These are phyloP conservation scores for Diversispora epigaea DNA, from an alignment of 192 early-diverging fungal genomes.

Conservation along the genomic window DNA sequence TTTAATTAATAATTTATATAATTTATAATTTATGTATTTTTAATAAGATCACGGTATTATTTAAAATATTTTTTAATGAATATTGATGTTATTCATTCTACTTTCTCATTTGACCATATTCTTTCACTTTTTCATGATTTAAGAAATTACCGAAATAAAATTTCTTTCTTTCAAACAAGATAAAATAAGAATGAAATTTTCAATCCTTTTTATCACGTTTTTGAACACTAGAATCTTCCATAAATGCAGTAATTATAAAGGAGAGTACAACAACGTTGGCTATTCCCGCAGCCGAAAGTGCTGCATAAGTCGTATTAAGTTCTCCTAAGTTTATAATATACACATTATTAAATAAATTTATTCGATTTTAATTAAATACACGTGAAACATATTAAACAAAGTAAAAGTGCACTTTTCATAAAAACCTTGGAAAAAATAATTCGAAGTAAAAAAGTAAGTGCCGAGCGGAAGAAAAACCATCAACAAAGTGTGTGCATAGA, in stretches of 20 bases:
- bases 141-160: no score
- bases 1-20: no score
- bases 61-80: no score
- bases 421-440: constrained; percentile 19
- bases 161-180: no score
- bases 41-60: no score
- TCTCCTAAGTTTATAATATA: constrained; percentile 7
- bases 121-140: no score
- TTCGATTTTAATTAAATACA: neutral
- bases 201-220: constrained; percentile 12
- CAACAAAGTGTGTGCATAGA: constrained; percentile 6
- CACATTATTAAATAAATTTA: neutral
- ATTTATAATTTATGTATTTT: no score
- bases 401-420: neutral
- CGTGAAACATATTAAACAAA: neutral
- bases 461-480: constrained; percentile 21
- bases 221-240: constrained; percentile 11
- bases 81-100: no score
- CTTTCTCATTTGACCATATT: no score
- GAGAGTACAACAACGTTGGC: constrained; percentile 24
- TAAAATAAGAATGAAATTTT: neutral
- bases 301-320: neutral
- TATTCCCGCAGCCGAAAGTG: constrained; percentile 4
- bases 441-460: constrained; percentile 21
- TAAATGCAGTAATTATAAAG: constrained; percentile 14